Percentiles rank a stretch among this genome's conserved stretches.
phyloP scores from a whole-genome alignment of 164 flowering plant species.

The Vitis cinerea region DNA sequence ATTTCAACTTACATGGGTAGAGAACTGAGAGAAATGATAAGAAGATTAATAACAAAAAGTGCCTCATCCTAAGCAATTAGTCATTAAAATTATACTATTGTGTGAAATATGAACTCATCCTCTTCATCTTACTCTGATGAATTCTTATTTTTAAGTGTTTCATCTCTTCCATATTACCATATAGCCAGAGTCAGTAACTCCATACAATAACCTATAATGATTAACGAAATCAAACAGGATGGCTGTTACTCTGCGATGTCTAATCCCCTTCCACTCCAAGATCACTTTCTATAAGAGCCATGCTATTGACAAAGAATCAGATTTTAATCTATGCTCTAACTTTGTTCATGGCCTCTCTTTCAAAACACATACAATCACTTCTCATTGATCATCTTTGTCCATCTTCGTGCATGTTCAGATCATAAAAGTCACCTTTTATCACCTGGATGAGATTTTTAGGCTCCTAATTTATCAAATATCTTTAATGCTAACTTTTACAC shows the following conservation, averaged over 20 bases:
- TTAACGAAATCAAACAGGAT: background rate
- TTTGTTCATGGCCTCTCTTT: background rate
- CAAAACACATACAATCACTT: background rate
- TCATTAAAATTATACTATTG: background rate
- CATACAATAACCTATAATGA: background rate
- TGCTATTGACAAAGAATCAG: too few relatives aligned
- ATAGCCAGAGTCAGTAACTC: background rate
- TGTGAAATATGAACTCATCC: background rate
- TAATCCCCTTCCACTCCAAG: background rate
- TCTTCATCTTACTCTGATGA: background rate
- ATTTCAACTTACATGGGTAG: too few relatives aligned
- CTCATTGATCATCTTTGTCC: background rate
- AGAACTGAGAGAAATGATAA: too few relatives aligned
- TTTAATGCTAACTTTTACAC: too few relatives aligned
- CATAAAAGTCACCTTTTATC: background rate
- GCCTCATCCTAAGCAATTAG: background rate
- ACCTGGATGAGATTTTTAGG: background rate
- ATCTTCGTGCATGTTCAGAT: background rate
- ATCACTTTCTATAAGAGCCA: background rate
- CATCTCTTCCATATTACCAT: background rate
- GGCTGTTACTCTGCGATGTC: background rate
- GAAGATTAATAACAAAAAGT: background rate
- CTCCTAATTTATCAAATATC: background rate
- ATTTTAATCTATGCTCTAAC: background rate
- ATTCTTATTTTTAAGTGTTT: background rate